A percentile compares a stretch with the other conserved stretches of the same genome.
phyloP scores from a whole-genome alignment of 1,284 basidiomycete species.

The Irpex lacteus region DNA sequence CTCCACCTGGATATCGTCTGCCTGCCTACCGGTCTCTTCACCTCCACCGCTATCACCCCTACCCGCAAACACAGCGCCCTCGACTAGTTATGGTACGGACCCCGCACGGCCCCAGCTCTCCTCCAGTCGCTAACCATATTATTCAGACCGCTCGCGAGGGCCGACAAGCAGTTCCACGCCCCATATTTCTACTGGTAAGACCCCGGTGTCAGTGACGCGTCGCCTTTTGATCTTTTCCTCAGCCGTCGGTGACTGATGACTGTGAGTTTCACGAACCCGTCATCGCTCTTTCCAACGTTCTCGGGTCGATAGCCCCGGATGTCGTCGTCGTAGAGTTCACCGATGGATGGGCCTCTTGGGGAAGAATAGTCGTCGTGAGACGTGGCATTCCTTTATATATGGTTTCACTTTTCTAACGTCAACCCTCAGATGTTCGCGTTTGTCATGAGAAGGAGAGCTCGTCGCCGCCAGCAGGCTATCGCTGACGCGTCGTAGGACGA shows the following conservation, averaged over 20 bases:
- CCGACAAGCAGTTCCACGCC: not conserved
- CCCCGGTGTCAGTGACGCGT: not conserved
- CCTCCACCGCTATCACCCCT: slow-evolving; percentile 2
- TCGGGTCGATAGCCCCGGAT: not conserved
- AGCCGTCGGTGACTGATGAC: not conserved
- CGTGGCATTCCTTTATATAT: not conserved
- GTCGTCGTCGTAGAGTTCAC: not conserved
- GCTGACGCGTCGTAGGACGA: not conserved
- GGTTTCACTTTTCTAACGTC: not conserved
- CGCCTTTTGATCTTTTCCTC: not conserved
- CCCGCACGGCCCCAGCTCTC: not conserved
- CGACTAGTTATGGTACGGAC: not conserved
- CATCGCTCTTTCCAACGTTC: not conserved
- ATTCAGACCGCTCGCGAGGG: not conserved
- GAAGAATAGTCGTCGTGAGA: not conserved
- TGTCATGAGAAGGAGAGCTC: not conserved
- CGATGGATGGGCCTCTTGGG: not conserved
- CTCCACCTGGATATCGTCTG: not conserved
- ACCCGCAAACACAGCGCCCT: not conserved
- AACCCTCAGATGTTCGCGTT: not conserved
- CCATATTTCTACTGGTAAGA: not conserved
- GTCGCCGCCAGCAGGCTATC: not conserved
- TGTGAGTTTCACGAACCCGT: not conserved
- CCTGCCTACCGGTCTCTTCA: not conserved
- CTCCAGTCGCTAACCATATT: not conserved